A percentile compares a stretch with the other conserved stretches of the same genome.
Evolutionary conservation across 192 early-diverging fungal genomes (phyloP).

Genomic region (Helicostylum pulchrum): DNA sequence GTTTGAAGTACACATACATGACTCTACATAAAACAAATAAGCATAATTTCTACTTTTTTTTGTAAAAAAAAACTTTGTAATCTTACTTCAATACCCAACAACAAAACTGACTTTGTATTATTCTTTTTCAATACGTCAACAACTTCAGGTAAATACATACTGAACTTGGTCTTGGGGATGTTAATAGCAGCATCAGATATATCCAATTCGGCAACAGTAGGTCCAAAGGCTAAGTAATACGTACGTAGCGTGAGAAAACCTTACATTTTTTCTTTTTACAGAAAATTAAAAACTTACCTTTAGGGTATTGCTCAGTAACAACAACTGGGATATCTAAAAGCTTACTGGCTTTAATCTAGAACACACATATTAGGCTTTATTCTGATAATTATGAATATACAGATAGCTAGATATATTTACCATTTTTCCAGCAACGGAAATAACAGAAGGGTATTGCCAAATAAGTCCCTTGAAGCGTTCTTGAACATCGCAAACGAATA

Average conservation of each 20-base stretch:
- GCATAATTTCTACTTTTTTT: not conserved
- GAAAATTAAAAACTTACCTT: constrained; percentile 37
- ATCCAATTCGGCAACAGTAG: constrained; percentile 76
- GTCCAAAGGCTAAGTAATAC: constrained; percentile 73
- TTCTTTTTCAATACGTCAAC: constrained; percentile 46
- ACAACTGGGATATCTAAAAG: constrained; percentile 80
- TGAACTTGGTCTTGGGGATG: constrained; percentile 81
- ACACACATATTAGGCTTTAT: not conserved
- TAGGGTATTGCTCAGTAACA: constrained; percentile 88
- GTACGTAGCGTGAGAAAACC: too few relatives aligned
- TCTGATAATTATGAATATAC: too few relatives aligned
- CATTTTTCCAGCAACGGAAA: constrained; percentile 87
- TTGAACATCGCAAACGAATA: constrained; percentile 96
- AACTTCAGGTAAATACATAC: constrained; percentile 75
- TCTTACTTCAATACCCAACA: constrained; percentile 88
- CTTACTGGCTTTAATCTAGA: constrained; percentile 65
- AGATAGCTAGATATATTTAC: constrained; percentile 38
- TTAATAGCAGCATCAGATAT: constrained; percentile 58
- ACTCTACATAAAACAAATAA: constrained; percentile 42
- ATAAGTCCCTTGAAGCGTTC: constrained; percentile 74
- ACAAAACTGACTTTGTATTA: constrained; percentile 62
- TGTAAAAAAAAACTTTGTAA: not conserved
- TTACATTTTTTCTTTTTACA: not conserved
- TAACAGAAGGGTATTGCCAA: constrained; percentile 76
- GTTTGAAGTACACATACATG: constrained; percentile 97